Conservation (phyloP, 2,329 filamentous ascomycete genomes). For the Fusarium robinianum region DNA sequence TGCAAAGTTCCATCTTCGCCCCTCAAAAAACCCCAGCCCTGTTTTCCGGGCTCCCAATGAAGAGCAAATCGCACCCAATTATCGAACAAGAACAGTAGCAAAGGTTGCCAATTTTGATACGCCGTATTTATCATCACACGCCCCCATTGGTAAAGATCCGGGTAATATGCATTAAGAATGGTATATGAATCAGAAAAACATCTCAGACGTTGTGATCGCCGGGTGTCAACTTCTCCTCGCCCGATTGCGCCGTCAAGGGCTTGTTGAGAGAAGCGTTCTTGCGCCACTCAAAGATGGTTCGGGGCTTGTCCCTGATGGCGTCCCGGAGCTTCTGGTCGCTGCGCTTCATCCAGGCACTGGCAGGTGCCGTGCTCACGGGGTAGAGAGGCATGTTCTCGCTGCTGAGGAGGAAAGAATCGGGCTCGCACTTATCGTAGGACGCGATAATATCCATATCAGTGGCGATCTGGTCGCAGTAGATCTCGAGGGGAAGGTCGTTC, state of each 20-base stretch:
- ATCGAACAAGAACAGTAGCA: conserved; percentile 19
- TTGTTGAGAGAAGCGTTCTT: conserved; percentile 29
- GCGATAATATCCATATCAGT: conserved; percentile 76
- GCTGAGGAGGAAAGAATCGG: conserved; percentile 41
- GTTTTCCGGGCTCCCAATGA: conserved; percentile 3
- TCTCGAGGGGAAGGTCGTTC: conserved; percentile 78
- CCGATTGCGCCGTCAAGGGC: neutral
- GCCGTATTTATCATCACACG: conserved; percentile 26
- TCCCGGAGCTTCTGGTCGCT: conserved; percentile 47
- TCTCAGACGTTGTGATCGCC: conserved; percentile 34
- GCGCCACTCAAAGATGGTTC: conserved; percentile 43
- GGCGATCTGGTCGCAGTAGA: conserved; percentile 75
- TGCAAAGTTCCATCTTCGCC: conserved; percentile 13
- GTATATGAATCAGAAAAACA: conserved; percentile 5
- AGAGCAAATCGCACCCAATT: conserved; percentile 24
- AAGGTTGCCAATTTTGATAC: conserved; percentile 32
- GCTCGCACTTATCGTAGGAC: conserved; percentile 47
- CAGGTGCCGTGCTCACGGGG: conserved; percentile 53
- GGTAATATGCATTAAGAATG: conserved; percentile 29
- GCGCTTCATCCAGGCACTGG: conserved; percentile 46
- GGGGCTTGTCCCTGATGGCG: conserved; percentile 48
- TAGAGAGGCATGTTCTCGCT: conserved; percentile 58
- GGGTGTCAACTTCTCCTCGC: conserved; percentile 2
- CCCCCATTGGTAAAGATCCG: conserved; percentile 12
- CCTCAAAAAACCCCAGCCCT: conserved; percentile 8